Conservation (phyloP, 305 asterid genomes). For the Fraxinus floribunda region DNA sequence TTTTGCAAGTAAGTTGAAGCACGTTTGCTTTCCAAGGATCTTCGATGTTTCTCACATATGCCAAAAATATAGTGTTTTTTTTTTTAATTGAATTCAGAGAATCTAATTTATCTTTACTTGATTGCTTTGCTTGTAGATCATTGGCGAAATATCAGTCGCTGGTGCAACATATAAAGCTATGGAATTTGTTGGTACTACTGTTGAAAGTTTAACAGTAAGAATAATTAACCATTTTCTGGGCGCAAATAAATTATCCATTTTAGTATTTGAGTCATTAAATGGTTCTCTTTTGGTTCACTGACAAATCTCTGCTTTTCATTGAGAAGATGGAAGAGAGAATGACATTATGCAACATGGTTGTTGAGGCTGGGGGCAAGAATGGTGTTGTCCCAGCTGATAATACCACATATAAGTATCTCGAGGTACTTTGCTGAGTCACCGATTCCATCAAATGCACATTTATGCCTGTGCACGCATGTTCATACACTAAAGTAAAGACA, state of each 20-base stretch:
- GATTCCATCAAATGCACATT: neutral
- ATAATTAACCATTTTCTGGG: neutral
- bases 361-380: constrained; percentile 97
- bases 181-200: constrained; percentile 91
- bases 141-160: constrained; percentile 96
- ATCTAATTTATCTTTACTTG: constrained; percentile 24
- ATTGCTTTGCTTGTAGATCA: constrained; percentile 54
- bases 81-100: neutral
- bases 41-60: neutral
- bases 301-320: constrained; percentile 4
- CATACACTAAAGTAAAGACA: neutral
- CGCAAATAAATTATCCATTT: neutral
- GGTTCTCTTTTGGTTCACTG: neutral
- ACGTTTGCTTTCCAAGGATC: neutral
- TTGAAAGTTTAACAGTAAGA: constrained; percentile 85
- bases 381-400: constrained; percentile 92
- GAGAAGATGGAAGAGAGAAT: constrained; percentile 95
- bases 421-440: constrained; percentile 46
- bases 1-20: constrained; percentile 70
- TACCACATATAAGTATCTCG: constrained; percentile 82
- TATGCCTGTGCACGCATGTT: neutral
- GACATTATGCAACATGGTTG: constrained; percentile 98
- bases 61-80: neutral
- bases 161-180: constrained; percentile 97
- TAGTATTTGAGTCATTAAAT: neutral